Conservation (phyloP, 2,329 filamentous ascomycete genomes). For the Tolypocladium amazonense region DNA sequence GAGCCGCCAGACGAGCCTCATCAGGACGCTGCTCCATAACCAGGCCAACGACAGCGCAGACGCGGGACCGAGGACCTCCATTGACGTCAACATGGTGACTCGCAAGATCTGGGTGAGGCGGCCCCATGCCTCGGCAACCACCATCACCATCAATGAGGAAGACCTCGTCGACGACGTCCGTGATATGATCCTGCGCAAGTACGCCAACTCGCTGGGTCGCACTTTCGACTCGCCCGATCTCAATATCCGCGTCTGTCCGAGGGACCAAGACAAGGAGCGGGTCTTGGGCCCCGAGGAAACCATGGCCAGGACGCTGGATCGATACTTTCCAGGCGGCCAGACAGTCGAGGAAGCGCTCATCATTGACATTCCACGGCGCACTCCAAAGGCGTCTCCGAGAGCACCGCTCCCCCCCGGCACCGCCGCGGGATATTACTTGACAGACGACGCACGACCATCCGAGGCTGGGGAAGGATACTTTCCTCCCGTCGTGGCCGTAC, state of each 20-base stretch:
- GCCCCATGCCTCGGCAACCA: slow-evolving; percentile 72
- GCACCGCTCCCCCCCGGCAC: slow-evolving; percentile 30
- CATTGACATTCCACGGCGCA: slow-evolving; percentile 77
- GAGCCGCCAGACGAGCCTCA: slow-evolving; percentile 24
- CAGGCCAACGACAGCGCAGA: slow-evolving; percentile 9
- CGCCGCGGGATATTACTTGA: slow-evolving; percentile 39
- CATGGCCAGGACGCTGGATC: slow-evolving; percentile 66
- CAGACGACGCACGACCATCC: slow-evolving; percentile 53
- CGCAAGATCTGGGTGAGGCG: slow-evolving; percentile 95
- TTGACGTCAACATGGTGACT: slow-evolving; percentile 44
- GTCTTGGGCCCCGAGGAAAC: slow-evolving; percentile 76
- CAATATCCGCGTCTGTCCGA: slow-evolving; percentile 63
- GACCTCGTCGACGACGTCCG: slow-evolving; percentile 91
- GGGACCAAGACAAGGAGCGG: slow-evolving; percentile 57
- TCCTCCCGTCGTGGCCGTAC: slow-evolving; percentile 48
- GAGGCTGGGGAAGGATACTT: slow-evolving; percentile 76
- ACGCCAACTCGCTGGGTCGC: slow-evolving; percentile 81
- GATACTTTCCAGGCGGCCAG: slow-evolving; percentile 80
- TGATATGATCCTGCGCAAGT: slow-evolving; percentile 86
- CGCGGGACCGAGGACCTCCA: slow-evolving; percentile 16
- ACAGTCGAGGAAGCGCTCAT: slow-evolving; percentile 79
- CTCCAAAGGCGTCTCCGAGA: slow-evolving; percentile 71
- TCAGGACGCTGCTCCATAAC: slow-evolving; percentile 19
- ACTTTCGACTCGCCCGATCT: slow-evolving; percentile 89
- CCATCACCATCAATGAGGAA: slow-evolving; percentile 76